Conservation (phyloP, 1,284 basidiomycete genomes). For the Heterobasidion parviporum region DNA sequence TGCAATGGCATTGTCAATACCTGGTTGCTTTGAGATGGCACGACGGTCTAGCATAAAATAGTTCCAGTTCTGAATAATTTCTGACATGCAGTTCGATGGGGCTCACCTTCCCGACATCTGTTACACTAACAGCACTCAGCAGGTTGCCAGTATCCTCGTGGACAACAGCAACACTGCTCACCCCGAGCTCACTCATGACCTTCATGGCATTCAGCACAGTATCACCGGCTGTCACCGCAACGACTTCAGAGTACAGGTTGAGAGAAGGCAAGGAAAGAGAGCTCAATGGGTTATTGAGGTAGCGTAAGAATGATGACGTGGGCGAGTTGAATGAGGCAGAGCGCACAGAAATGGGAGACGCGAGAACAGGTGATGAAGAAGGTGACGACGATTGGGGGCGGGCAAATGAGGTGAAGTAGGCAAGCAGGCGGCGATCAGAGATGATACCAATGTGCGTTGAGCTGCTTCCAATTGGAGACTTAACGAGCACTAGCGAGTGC, state of each 20-base stretch:
- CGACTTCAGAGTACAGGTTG: conserved; percentile 49
- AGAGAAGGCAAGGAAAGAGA: conserved; percentile 58
- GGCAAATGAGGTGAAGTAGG: conserved; percentile 8
- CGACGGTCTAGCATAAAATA: conserved; percentile 42
- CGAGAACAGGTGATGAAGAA: conserved; percentile 30
- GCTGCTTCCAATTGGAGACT: conserved; percentile 23
- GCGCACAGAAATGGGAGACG: conserved; percentile 3
- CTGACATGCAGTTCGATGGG: background rate
- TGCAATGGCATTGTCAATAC: conserved; percentile 57
- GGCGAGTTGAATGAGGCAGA: background rate
- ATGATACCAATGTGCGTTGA: conserved; percentile 46
- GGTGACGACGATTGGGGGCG: background rate
- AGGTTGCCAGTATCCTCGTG: conserved; percentile 54
- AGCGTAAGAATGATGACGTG: conserved; percentile 29
- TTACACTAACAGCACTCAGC: conserved; percentile 69
- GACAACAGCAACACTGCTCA: conserved; percentile 68
- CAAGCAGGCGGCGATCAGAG: conserved; percentile 36
- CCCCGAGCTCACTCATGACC: conserved; percentile 73
- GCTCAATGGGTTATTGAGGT: conserved; percentile 48
- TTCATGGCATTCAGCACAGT: conserved; percentile 69
- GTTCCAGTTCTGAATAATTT: background rate
- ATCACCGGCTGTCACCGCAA: conserved; percentile 47
- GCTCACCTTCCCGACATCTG: conserved; percentile 62
- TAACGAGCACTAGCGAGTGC: conserved; percentile 38
- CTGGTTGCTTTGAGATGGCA: conserved; percentile 67